Evolutionary conservation across 805 yeast species (phyloP).

Genomic region (Candida sakaeoensis): DNA sequence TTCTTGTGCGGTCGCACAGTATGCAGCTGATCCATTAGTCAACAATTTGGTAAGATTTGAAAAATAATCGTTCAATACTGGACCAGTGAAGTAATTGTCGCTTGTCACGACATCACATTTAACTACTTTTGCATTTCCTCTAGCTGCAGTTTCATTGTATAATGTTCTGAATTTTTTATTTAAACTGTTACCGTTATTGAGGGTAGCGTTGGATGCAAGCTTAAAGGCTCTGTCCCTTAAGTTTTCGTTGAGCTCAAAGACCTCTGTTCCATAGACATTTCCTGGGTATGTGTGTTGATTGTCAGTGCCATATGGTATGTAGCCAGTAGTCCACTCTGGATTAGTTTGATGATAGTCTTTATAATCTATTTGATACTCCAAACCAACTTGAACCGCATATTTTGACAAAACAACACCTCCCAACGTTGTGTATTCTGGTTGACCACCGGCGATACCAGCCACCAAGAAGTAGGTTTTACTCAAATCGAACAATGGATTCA

Average conservation of each 20-base stretch:
- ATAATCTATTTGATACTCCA: conserved; percentile 57
- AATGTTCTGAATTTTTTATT: conserved; percentile 45
- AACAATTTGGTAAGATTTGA: conserved; percentile 43
- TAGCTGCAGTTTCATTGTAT: conserved; percentile 51
- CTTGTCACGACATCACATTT: conserved; percentile 60
- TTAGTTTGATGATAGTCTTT: conserved; percentile 32
- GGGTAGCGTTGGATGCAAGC: conserved; percentile 43
- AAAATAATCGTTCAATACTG: conserved; percentile 47
- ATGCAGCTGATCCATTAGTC: conserved; percentile 57
- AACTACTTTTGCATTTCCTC: conserved; percentile 41
- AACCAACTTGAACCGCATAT: conserved; percentile 58
- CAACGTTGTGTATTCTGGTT: conserved; percentile 51
- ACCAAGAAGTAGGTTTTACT: conserved; percentile 57
- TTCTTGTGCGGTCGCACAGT: conserved; percentile 64
- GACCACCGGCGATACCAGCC: conserved; percentile 67
- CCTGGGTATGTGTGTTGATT: conserved; percentile 49
- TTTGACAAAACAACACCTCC: conserved; percentile 61
- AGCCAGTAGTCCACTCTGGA: conserved; percentile 57
- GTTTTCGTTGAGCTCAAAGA: conserved; percentile 56
- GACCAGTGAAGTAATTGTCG: conserved; percentile 59
- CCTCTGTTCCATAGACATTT: conserved; percentile 60
- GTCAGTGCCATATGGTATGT: conserved; percentile 52
- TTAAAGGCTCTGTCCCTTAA: conserved; percentile 56
- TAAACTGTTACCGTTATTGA: conserved; percentile 43
- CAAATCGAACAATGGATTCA: conserved; percentile 54